Evolutionary conservation across 805 yeast species (phyloP).

Genomic region (Nakazawaea holstii): DNA sequence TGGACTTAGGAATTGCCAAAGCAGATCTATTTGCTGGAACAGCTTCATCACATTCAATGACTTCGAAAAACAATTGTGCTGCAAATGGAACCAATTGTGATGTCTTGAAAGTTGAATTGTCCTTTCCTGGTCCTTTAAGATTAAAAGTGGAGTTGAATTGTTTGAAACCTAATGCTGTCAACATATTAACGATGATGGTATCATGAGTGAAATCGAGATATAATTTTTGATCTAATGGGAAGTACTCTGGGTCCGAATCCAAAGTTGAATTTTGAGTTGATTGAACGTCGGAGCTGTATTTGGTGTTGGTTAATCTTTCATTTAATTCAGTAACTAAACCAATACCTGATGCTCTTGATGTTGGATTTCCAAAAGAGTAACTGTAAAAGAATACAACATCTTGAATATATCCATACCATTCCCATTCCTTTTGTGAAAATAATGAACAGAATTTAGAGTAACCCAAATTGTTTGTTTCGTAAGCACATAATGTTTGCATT

Average conservation of each 20-base stretch:
- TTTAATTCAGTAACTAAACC: conserved; percentile 6
- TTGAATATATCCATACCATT: conserved; percentile 10
- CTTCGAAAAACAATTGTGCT: conserved; percentile 31
- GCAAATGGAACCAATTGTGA: conserved; percentile 36
- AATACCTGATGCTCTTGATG: conserved; percentile 8
- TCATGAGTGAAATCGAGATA: conserved; percentile 9
- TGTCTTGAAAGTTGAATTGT: conserved; percentile 12
- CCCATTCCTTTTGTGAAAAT: conserved; percentile 35
- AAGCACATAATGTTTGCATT: conserved; percentile 34
- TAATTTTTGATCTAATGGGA: conserved; percentile 6
- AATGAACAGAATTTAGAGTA: conserved; percentile 32
- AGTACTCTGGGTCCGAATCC: conserved; percentile 4
- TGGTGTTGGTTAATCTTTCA: conserved; percentile 3
- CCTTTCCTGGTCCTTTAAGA: conserved; percentile 11
- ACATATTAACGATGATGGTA: neutral
- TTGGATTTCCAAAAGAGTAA: conserved; percentile 4
- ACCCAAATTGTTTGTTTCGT: conserved; percentile 34
- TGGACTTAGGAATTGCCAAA: conserved; percentile 4
- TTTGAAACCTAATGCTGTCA: conserved; percentile 9
- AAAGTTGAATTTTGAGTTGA: conserved; percentile 9
- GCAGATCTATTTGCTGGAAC: conserved; percentile 12
- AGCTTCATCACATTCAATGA: conserved; percentile 26
- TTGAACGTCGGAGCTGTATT: neutral
- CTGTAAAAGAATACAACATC: conserved; percentile 2
- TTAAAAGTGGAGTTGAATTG: conserved; percentile 9